Percentiles rank a stretch among this genome's conserved stretches.
Evolutionary conservation across 805 yeast genomes (phyloP).

Genomic region (Limtongia smithiae): DNA sequence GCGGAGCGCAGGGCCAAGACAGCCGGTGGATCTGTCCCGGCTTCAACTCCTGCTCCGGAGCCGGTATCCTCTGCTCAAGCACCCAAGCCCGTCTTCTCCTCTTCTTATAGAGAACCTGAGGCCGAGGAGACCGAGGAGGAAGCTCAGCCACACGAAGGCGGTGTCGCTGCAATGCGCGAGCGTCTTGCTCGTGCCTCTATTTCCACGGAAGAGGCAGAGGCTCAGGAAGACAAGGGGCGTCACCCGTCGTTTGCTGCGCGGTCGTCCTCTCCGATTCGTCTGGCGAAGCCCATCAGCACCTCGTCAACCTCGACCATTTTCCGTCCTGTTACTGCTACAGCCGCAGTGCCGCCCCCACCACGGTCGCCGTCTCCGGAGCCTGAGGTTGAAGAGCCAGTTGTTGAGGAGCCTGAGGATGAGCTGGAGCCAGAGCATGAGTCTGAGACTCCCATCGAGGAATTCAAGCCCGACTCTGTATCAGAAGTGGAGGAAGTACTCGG

Average conservation of each 20-base stretch:
- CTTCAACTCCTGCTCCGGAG: slow-evolving; percentile 29
- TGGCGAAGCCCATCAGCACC: slow-evolving; percentile 29
- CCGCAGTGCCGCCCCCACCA: slow-evolving; percentile 10
- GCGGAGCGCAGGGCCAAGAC: slow-evolving; percentile 73
- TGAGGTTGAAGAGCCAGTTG: slow-evolving; percentile 1
- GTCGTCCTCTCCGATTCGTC: slow-evolving; percentile 35
- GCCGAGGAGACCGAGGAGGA: slow-evolving; percentile 37
- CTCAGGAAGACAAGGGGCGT: slow-evolving; percentile 34
- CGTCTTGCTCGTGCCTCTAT: slow-evolving; percentile 28
- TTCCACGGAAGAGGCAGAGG: slow-evolving; percentile 30
- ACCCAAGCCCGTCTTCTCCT: not conserved
- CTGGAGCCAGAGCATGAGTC: slow-evolving; percentile 15
- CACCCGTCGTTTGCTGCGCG: slow-evolving; percentile 27
- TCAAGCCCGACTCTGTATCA: not conserved
- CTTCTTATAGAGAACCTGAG: slow-evolving; percentile 25
- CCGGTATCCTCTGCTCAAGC: slow-evolving; percentile 15
- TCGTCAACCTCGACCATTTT: slow-evolving; percentile 16
- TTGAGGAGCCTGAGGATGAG: slow-evolving; percentile 28
- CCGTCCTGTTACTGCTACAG: slow-evolving; percentile 14
- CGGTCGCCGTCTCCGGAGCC: slow-evolving; percentile 16
- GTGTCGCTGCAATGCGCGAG: slow-evolving; percentile 21
- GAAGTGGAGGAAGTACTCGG: slow-evolving; percentile 1
- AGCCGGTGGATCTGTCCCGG: slow-evolving; percentile 28
- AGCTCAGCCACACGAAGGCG: slow-evolving; percentile 16
- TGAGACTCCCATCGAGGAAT: not conserved